Evolutionary conservation across 306 rosid genomes (phyloP).

Genomic region (Betula pendula): DNA sequence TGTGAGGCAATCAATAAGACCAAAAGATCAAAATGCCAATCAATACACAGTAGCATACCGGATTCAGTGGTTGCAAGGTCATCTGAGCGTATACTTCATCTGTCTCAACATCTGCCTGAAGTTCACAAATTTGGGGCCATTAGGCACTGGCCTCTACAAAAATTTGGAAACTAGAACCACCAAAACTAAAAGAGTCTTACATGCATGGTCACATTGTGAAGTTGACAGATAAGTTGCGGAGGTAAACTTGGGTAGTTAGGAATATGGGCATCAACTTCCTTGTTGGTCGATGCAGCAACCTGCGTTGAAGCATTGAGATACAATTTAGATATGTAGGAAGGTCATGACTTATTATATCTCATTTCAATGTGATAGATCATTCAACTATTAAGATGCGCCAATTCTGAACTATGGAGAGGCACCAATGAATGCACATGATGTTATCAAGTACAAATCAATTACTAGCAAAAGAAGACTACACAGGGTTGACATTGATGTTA

Average conservation of each 20-base stretch:
- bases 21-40: conserved; percentile 13
- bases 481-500: not conserved
- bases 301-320: conserved; percentile 27
- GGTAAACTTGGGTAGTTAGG: conserved; percentile 95
- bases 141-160: conserved; percentile 8
- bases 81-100: conserved; percentile 93
- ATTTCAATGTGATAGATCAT: not conserved
- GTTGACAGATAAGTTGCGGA: conserved; percentile 95
- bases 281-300: conserved; percentile 96
- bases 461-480: not conserved
- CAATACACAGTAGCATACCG: conserved; percentile 45
- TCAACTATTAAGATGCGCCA: not conserved
- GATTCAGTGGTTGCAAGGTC: conserved; percentile 92
- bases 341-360: not conserved
- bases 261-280: conserved; percentile 85
- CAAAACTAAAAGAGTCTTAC: conserved; percentile 47
- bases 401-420: not conserved
- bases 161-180: conserved; percentile 5
- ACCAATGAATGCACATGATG: not conserved
- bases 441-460: not conserved
- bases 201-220: conserved; percentile 96
- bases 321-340: no score
- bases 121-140: conserved; percentile 20
- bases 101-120: conserved; percentile 91
- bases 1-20: conserved; percentile 12